These are phyloP conservation scores for Fusarium sp. DNA, from an alignment of 2,329 filamentous ascomycete genomes.

Conservation along the genomic window DNA sequence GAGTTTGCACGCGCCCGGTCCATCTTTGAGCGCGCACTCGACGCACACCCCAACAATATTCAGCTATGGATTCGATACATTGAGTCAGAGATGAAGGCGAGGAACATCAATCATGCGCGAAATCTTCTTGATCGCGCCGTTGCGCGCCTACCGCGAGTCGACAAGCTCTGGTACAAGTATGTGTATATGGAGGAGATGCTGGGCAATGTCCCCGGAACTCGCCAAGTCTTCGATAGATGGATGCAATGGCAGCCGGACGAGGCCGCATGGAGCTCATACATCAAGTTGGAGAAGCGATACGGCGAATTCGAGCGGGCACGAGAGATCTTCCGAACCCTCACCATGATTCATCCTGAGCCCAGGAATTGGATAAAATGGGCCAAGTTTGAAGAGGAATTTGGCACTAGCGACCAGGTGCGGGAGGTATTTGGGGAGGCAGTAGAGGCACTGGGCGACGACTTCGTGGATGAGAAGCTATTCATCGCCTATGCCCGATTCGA, in stretches of 20 bases:
- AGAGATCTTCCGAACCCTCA: constrained; percentile 89
- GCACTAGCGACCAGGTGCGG: constrained; percentile 89
- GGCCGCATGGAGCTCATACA: constrained; percentile 94
- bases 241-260: constrained; percentile 99
- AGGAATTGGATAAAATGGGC: constrained; percentile 99
- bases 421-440: constrained; percentile 92
- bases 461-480: constrained; percentile 95
- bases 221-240: constrained; percentile 97
- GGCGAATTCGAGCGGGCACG: constrained; percentile 91
- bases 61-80: constrained; percentile 93
- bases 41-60: constrained; percentile 89
- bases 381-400: constrained; percentile 94
- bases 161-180: constrained; percentile 99
- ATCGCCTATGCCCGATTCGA: constrained; percentile 96
- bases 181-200: constrained; percentile 99
- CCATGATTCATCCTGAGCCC: constrained; percentile 91
- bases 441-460: constrained; percentile 90
- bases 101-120: constrained; percentile 96
- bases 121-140: constrained; percentile 97
- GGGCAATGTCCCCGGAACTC: constrained; percentile 89
- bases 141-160: constrained; percentile 86
- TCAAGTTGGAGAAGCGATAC: constrained; percentile 96
- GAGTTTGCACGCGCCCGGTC: constrained; percentile 92
- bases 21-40: constrained; percentile 93
- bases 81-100: constrained; percentile 91